These are phyloP conservation scores for Paraphoma chrysanthemicola DNA, from an alignment of 2,329 filamentous ascomycete genomes.

Conservation along the genomic window DNA sequence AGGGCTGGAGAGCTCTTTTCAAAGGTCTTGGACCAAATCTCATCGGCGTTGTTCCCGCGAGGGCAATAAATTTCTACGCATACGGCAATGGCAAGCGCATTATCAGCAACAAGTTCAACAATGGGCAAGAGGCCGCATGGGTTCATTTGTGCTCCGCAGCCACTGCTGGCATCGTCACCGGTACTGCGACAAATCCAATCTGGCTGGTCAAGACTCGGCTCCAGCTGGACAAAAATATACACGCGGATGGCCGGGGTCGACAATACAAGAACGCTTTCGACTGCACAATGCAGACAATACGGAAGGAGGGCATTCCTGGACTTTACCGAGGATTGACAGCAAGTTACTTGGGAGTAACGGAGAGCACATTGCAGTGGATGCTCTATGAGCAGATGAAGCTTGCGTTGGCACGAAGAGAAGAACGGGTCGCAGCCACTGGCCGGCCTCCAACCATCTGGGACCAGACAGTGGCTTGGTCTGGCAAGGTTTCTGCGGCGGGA, in stretches of 20 bases:
- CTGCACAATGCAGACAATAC: slow-evolving; percentile 81
- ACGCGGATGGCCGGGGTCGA: slow-evolving; percentile 65
- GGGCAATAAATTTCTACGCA: slow-evolving; percentile 91
- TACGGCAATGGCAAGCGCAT: slow-evolving; percentile 91
- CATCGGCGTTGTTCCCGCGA: slow-evolving; percentile 85
- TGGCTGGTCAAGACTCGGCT: slow-evolving; percentile 95
- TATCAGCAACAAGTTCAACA: slow-evolving; percentile 76
- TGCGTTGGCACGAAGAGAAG: slow-evolving; percentile 70
- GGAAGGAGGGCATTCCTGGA: slow-evolving; percentile 79
- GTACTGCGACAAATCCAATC: slow-evolving; percentile 92
- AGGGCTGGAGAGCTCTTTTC: slow-evolving; percentile 88
- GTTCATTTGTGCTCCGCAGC: slow-evolving; percentile 81
- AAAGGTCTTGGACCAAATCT: slow-evolving; percentile 92
- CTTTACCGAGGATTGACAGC: slow-evolving; percentile 91
- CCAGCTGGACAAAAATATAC: slow-evolving; percentile 87
- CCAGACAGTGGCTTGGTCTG: slow-evolving; percentile 76
- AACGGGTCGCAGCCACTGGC: slow-evolving; percentile 61
- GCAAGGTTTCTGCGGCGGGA: slow-evolving; percentile 80
- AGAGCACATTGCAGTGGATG: slow-evolving; percentile 92
- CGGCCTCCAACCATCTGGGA: slow-evolving; percentile 75
- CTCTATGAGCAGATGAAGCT: slow-evolving; percentile 92
- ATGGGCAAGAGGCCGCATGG: slow-evolving; percentile 72
- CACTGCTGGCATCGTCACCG: slow-evolving; percentile 81
- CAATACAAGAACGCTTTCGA: slow-evolving; percentile 89
- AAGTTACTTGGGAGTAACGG: slow-evolving; percentile 88